A percentile compares a stretch with the other conserved stretches of the same genome.
Conservation (phyloP, 2,329 filamentous ascomycete species). For the Epichloe gansuensis region DNA sequence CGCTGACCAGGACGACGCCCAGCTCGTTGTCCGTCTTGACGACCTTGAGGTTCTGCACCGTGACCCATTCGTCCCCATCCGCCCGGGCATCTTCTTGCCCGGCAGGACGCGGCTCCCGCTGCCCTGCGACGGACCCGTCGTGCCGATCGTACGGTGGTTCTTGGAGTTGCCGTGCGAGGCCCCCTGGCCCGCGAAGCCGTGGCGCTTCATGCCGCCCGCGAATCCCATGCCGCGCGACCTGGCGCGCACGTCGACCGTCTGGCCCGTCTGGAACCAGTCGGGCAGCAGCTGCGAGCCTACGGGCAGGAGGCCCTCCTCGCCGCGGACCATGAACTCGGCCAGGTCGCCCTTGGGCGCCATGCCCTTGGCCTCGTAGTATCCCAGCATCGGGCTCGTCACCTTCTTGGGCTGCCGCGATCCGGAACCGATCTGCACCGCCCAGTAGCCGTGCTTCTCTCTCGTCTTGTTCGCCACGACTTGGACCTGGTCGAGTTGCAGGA, state of each 20-base stretch:
- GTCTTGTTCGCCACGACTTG: conserved; percentile 86
- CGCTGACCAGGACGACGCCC: conserved; percentile 80
- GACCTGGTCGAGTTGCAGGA: conserved; percentile 85
- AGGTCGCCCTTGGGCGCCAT: conserved; percentile 76
- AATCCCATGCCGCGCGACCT: conserved; percentile 84
- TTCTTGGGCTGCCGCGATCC: conserved; percentile 65
- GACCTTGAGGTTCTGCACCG: conserved; percentile 82
- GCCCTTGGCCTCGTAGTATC: conserved; percentile 74
- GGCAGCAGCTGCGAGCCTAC: conserved; percentile 67
- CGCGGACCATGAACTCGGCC: conserved; percentile 76
- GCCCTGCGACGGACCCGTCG: conserved; percentile 78
- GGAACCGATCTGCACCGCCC: conserved; percentile 78
- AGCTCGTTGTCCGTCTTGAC: conserved; percentile 78
- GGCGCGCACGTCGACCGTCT: conserved; percentile 77
- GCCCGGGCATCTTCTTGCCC: conserved; percentile 95
- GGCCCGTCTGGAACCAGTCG: conserved; percentile 84
- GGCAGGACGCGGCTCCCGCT: conserved; percentile 85
- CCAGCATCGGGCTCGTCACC: conserved; percentile 69
- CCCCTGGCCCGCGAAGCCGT: conserved; percentile 79
- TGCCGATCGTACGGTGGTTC: conserved; percentile 87
- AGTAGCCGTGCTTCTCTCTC: conserved; percentile 72
- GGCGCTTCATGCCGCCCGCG: conserved; percentile 94
- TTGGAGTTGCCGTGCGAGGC: conserved; percentile 92
- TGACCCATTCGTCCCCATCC: conserved; percentile 85
- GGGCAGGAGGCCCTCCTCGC: conserved; percentile 57